Base-by-base conservation (phyloP, 177 flowering plant species). In the Telopea speciosissima region DNA sequence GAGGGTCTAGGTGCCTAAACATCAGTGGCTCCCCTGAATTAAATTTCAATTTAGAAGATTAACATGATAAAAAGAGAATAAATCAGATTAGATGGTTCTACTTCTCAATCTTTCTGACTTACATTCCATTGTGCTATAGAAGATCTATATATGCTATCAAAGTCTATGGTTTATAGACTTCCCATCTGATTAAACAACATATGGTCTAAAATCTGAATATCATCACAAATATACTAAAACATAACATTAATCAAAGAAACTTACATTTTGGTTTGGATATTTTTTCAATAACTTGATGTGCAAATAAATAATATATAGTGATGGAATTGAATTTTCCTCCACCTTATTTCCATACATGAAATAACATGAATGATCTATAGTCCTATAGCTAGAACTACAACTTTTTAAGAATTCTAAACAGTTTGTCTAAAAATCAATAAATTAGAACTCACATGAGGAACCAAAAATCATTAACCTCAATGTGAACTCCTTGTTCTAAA, bases 401-500 rank as follows among this genome's bases (percentile, higher is more conserved):
- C n/a, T n/a, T 16, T 21, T 16, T n/a, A 21, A 16, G 14, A n/a
- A 58, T 3, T 58, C 23, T 7, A 1, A n/a, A 58, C 61, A 19
- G n/a, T 72, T 22, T 72, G 6, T 58, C 24, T 17, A 59, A 21
- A 28, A 28, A 28, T 4, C 4, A 28, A 23, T 14, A 54, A 6
- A 70, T 71, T 25, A 60, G 61, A 68, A 61, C 4, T 52, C 74
- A 67, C 70, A 67, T 44, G 66, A 67, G 62, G n/a, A 70, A 59
- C 58, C 1, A 42, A 67, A 72, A 67, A 67, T 61, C 23, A 44
- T 63, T 40, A 23, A 28, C 42, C 72, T 68, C 63, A 49, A 63
- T 74, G 76, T 74, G 72, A 52, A 73, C 22, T 62, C 65, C 65
- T 62, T 24, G n/a, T 66, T 59, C 68, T 24, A 24, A 44, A 25